Base-by-base conservation (phyloP, 2,329 filamentous ascomycete genomes). In the Penicillium fuscoglaucum region DNA sequence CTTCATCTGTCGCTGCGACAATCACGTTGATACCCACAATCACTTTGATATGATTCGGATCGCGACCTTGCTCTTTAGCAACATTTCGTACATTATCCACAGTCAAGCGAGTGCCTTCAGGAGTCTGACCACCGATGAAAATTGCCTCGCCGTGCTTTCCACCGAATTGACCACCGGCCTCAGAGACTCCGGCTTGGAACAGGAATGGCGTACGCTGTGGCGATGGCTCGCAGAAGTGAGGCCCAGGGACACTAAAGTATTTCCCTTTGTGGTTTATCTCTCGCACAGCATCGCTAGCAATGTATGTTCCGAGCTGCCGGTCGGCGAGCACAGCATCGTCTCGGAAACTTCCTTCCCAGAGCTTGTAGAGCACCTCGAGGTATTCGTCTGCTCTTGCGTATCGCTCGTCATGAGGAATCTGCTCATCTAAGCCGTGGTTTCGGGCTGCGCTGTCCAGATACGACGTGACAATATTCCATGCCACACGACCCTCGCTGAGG, bases 291-390 rank as follows among this genome's bases (percentile, higher is more conserved):
- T 45, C 48, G 2, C 50, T 55, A n/a, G 57, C 50, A 44, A 57
- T 57, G 55, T 64, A 64, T 26, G 31, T 39, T 19, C 54, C 54
- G 2, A 37, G 31, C 24, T 52, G 21, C 35, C 21, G 59, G 57
- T 61, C 21, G 53, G 57, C 28, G 49, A 60, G 35, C 60, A 76
- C 68, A 0, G 74, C 72, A 6, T 69, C 70, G 35, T 75, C 73
- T 17, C 74, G 69, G 79, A 80, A 84, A 9, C 76, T 79, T 0
- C 78, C 77, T 69, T 83, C 80, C 79, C 79, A 83, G 0, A 83
- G 73, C 66, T 80, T 80, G 49, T 76, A 76, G 2, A 70, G 58
- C 1, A 76, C 68, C 13, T 74, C 67, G 48, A 79, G 61, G 55
- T 79, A 80, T 61, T 81, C 79, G 45, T 81, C 71, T 3, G 78